Conservation (phyloP, 1,284 basidiomycete species). For the Omphalotus olearius region DNA sequence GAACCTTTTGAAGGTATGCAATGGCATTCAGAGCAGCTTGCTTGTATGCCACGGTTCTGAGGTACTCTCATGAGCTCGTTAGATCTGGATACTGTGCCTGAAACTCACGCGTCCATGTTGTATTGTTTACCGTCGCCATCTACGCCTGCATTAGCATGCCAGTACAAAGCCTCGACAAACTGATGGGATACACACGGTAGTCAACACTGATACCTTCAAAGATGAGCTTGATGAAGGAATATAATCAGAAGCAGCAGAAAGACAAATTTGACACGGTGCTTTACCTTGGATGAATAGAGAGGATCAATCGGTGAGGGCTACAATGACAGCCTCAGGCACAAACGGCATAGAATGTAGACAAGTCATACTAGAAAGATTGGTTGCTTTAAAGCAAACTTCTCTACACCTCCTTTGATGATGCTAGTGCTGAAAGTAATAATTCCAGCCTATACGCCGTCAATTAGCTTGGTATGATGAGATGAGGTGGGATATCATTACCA, state of each 20-base stretch:
- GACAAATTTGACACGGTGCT: neutral
- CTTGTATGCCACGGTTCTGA: constrained; percentile 71
- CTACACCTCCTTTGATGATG: constrained; percentile 73
- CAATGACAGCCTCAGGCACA: neutral
- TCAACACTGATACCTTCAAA: constrained; percentile 77
- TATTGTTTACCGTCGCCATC: constrained; percentile 74
- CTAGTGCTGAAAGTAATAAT: constrained; percentile 71
- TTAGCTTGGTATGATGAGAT: neutral
- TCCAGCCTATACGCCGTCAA: constrained; percentile 49
- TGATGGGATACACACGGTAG: constrained; percentile 41
- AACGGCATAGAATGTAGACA: neutral
- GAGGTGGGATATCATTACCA: constrained; percentile 33
- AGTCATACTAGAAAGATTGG: constrained; percentile 63
- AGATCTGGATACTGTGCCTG: neutral
- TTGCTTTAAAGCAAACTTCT: constrained; percentile 71
- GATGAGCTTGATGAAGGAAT: constrained; percentile 38
- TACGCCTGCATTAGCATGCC: constrained; percentile 19
- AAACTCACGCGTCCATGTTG: constrained; percentile 69
- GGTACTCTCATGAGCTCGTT: neutral
- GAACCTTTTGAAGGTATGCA: constrained; percentile 69
- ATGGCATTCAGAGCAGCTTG: constrained; percentile 77
- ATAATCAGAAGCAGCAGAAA: constrained; percentile 1
- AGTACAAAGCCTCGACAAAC: neutral
- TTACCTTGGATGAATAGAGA: constrained; percentile 62
- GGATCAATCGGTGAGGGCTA: constrained; percentile 75